Conservation (phyloP, 163 green algal genomes). For the Scenedesmus sp. region DNA sequence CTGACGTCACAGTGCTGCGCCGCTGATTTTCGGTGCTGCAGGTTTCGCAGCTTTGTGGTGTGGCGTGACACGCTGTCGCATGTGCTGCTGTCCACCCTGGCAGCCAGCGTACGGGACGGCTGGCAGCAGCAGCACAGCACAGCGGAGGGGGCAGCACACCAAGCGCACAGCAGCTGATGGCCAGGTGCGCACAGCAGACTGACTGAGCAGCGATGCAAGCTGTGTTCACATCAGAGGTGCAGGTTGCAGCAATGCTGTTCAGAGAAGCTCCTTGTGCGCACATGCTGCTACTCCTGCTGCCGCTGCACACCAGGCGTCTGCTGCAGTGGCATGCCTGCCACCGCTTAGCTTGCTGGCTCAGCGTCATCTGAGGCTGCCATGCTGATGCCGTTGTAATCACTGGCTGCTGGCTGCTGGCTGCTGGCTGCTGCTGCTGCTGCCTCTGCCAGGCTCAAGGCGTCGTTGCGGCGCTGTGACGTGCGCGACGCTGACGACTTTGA, state of each 20-base stretch:
- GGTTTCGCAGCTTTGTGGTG: slow-evolving; percentile 54
- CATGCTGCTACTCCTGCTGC: no score
- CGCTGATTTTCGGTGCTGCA: neutral
- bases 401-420: no score
- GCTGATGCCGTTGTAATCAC: neutral
- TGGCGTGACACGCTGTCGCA: slow-evolving; percentile 54
- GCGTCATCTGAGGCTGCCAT: neutral
- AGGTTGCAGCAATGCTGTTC: no score
- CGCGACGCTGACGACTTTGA: slow-evolving; percentile 59
- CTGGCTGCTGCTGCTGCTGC: neutral
- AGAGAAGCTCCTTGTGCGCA: no score
- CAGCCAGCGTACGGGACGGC: slow-evolving; percentile 46
- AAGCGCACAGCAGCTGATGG: slow-evolving; percentile 55
- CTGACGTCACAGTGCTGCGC: no score
- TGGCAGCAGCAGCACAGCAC: slow-evolving; percentile 33
- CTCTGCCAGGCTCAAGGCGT: slow-evolving; percentile 45
- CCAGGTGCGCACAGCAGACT: slow-evolving; percentile 3
- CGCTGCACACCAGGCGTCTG: no score
- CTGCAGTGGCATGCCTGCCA: neutral
- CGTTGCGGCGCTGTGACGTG: slow-evolving; percentile 51
- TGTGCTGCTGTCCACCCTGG: slow-evolving; percentile 47
- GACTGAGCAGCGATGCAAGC: neutral
- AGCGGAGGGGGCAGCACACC: neutral
- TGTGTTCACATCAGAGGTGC: no score
- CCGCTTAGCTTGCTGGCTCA: neutral